Percentiles rank a stretch among this genome's conserved stretches.
Evolutionary conservation across 208 protist genomes (phyloP).

Genomic region (Plasmodiophora brassicae): DNA sequence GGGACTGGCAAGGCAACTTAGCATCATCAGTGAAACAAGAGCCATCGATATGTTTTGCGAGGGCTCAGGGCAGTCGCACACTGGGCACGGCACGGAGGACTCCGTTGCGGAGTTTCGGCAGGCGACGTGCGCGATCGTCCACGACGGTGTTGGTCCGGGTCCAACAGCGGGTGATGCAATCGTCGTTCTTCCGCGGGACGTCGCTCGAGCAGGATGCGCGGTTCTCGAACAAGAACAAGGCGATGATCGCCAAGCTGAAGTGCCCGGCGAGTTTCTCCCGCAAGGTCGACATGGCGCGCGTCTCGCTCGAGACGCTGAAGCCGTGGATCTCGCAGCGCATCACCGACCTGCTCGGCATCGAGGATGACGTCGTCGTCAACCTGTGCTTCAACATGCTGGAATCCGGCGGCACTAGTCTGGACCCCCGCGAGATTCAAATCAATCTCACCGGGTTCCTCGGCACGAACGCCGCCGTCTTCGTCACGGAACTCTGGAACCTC

Average conservation of each 20-base stretch:
- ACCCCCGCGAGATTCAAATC: slow-evolving; percentile 11
- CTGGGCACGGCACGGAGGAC: no score
- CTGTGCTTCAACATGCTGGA: slow-evolving; percentile 30
- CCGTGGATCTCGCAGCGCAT: slow-evolving; percentile 8
- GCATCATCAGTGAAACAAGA: no score
- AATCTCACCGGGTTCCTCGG: background rate
- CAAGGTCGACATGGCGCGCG: background rate
- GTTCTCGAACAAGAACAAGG: slow-evolving; percentile 16
- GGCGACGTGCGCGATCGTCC: no score
- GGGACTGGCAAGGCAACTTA: no score
- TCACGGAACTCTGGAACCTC: background rate
- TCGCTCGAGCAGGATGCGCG: background rate
- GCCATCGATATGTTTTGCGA: no score
- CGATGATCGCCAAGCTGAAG: background rate
- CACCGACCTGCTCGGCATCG: background rate
- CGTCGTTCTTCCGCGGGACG: background rate
- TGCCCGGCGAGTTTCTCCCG: background rate
- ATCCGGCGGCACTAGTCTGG: background rate
- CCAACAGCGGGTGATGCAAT: background rate
- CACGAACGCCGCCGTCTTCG: background rate
- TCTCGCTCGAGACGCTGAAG: background rate
- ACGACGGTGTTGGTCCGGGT: no score
- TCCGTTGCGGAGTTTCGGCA: no score
- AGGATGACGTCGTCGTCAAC: slow-evolving; percentile 25
- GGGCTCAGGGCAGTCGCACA: no score